Percentiles rank a stretch among this genome's conserved stretches.
These are phyloP conservation scores for Beauveria varroae DNA, from an alignment of 2,329 filamentous ascomycete genomes.

Conservation along the genomic window DNA sequence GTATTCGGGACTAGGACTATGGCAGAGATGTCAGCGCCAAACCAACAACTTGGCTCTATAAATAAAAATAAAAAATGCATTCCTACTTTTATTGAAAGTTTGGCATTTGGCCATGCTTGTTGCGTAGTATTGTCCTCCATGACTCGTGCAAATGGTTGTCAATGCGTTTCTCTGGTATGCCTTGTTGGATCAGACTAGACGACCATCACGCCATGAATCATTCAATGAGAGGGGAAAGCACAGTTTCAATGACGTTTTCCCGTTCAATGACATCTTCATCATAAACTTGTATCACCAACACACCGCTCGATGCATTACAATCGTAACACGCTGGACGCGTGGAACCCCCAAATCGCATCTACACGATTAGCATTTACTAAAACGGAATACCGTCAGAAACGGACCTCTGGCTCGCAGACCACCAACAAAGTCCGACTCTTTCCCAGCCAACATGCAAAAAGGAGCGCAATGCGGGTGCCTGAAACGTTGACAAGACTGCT, in stretches of 20 bases:
- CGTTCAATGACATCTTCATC: neutral
- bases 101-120: neutral
- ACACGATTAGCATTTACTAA: neutral
- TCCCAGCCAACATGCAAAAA: neutral
- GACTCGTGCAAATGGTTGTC: neutral
- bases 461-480: no score
- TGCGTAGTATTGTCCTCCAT: neutral
- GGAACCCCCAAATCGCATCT: neutral
- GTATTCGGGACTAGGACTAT: neutral
- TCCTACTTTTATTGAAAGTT: neutral
- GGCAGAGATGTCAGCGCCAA: neutral
- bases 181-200: no score
- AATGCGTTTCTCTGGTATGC: neutral
- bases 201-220: no score
- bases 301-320: neutral
- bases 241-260: no score
- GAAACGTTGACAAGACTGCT: neutral
- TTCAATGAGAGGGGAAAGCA: no score
- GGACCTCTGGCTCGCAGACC: neutral
- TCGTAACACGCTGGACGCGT: neutral
- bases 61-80: neutral
- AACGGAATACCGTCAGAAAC: neutral
- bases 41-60: neutral
- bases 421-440: neutral
- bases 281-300: neutral